Evolutionary conservation across 192 early-diverging fungal genomes (phyloP), one percentile per base, ranked within the genome.

Genomic region (Gorgonomyces haynaldii): DNA sequence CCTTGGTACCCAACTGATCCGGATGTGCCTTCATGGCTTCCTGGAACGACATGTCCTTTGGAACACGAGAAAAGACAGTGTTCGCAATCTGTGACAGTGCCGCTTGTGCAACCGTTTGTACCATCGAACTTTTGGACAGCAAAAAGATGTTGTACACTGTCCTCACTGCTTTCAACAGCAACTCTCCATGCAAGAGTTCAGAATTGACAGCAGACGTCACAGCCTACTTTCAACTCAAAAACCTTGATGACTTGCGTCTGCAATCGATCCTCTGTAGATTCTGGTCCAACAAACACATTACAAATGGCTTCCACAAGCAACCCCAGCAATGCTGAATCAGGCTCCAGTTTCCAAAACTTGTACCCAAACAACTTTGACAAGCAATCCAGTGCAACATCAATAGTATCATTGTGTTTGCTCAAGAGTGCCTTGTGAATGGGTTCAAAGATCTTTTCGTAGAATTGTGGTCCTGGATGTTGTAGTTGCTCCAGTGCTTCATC

Each of bases 111-210:
- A 96, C 69, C 22, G 79, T 89, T 69, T 92, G 89, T 28, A 78
- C 88, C n/a, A 62, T 66, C 8, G 71, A 64, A 32, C 69, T 77
- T 23, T 76, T 68, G 4, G 84, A 78, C 15, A 84, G 56, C 48
- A 91, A 64, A 57, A 89, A 96, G 22, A 96, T 84, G 53, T 88
- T 90, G 66, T 84, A 89, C 1, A 83, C 76, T 0, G 87, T 89
- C 31, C 89, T 59, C 19, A 96, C 75, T 1, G 88, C 82, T 16
- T 81, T 75, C 34, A 92, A 67, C 57, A 96, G 63, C 4, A 84
- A 58, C 16, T 76, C 72, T 25, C 83, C 79, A 54, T 89, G 81
- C 30, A 92, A 63, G 2, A 74, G 74, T 15, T 57, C 58, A 20
- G 50, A 37, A 26, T 72, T 64, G 26, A 64, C 68, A 7, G 74